Conservation (phyloP, 805 yeast species). For the Metschnikowia picachoensis region DNA sequence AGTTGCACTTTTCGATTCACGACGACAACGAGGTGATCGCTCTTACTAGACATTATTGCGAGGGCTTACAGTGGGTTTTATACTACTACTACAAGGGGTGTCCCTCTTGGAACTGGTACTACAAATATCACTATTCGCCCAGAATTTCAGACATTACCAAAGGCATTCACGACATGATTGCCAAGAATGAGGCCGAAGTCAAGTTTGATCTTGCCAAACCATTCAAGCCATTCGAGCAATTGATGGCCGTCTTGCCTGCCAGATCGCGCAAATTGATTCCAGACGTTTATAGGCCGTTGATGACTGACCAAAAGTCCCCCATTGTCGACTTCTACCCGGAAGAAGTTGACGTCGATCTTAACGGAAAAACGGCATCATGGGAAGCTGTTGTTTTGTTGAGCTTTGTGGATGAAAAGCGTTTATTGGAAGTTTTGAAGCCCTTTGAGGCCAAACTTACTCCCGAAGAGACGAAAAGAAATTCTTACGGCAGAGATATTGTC, state of each 20-base stretch:
- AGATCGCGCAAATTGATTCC: slow-evolving; percentile 84
- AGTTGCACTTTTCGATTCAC: slow-evolving; percentile 63
- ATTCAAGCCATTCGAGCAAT: slow-evolving; percentile 88
- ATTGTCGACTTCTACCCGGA: slow-evolving; percentile 87
- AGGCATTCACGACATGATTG: slow-evolving; percentile 59
- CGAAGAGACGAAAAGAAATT: slow-evolving; percentile 71
- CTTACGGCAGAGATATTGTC: slow-evolving; percentile 64
- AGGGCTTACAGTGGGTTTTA: slow-evolving; percentile 96
- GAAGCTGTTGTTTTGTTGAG: slow-evolving; percentile 93
- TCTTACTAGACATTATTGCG: slow-evolving; percentile 76
- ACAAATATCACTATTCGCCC: slow-evolving; percentile 86
- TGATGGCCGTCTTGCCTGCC: slow-evolving; percentile 96
- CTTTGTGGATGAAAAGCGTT: slow-evolving; percentile 81
- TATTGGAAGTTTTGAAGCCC: slow-evolving; percentile 70
- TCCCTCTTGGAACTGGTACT: slow-evolving; percentile 96
- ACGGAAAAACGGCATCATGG: slow-evolving; percentile 96
- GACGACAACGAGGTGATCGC: slow-evolving; percentile 59
- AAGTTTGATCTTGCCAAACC: slow-evolving; percentile 71
- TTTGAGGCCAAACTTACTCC: slow-evolving; percentile 56
- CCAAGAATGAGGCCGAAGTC: slow-evolving; percentile 31
- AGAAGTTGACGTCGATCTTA: slow-evolving; percentile 82
- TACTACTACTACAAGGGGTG: slow-evolving; percentile 86
- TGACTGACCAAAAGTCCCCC: slow-evolving; percentile 84
- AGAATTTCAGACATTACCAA: slow-evolving; percentile 79
- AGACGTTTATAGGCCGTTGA: slow-evolving; percentile 65